These are phyloP conservation scores for Fusarium austroafricanum DNA, from an alignment of 2,329 filamentous ascomycete genomes.

Conservation along the genomic window DNA sequence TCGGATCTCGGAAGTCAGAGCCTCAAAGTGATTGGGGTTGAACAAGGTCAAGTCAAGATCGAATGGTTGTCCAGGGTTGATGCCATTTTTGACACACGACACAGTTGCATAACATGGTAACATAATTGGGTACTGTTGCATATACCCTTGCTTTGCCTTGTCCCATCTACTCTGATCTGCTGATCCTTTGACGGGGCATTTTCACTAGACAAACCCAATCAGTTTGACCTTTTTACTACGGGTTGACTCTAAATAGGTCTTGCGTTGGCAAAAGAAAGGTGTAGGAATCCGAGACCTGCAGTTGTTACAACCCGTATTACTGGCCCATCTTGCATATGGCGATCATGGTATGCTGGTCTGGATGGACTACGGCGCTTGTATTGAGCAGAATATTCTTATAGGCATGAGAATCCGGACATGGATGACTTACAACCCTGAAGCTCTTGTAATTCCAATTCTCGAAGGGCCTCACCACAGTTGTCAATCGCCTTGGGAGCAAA, in stretches of 20 bases:
- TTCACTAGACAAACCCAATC: slow-evolving; percentile 24
- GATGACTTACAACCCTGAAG: neutral
- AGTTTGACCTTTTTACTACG: slow-evolving; percentile 5
- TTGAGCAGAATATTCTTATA: neutral
- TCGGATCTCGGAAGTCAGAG: slow-evolving; percentile 5
- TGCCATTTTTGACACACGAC: slow-evolving; percentile 21
- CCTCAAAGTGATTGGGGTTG: slow-evolving; percentile 1
- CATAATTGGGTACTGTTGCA: slow-evolving; percentile 27
- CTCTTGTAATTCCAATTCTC: neutral
- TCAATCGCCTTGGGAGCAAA: neutral
- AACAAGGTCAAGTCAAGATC: slow-evolving; percentile 2
- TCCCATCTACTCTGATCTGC: slow-evolving; percentile 9
- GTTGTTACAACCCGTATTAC: slow-evolving; percentile 4
- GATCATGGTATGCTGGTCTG: slow-evolving; percentile 8
- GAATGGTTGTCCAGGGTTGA: neutral
- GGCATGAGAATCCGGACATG: neutral
- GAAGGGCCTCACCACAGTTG: neutral
- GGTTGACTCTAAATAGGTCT: slow-evolving; percentile 2
- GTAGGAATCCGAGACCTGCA: slow-evolving; percentile 28
- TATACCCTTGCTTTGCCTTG: slow-evolving; percentile 27
- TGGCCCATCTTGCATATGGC: slow-evolving; percentile 20
- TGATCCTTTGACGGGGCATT: slow-evolving; percentile 18
- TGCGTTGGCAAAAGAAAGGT: neutral
- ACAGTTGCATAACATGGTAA: slow-evolving; percentile 18
- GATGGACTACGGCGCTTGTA: neutral